phyloP scores from a whole-genome alignment of 345 rosid species.

The Combretum micranthum region DNA sequence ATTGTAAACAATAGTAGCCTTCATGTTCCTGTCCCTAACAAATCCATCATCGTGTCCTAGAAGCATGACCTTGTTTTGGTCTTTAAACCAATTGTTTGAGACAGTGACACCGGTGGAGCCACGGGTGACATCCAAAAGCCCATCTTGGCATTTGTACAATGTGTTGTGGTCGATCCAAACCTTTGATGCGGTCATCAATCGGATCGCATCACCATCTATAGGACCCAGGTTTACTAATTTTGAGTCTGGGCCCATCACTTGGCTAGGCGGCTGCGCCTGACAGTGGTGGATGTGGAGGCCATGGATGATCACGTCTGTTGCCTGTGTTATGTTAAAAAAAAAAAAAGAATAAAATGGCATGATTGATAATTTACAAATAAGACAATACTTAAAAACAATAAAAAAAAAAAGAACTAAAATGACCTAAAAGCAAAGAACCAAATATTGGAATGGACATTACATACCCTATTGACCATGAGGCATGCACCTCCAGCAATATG shows the following conservation, averaged over 20 bases:
- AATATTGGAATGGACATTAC: no score
- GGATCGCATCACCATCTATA: constrained; percentile 65
- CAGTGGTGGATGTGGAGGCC: constrained; percentile 67
- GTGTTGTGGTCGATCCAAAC: constrained; percentile 81
- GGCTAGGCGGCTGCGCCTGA: constrained; percentile 37
- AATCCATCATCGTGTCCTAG: constrained; percentile 70
- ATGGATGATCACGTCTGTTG: constrained; percentile 64
- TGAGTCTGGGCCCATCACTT: constrained; percentile 52
- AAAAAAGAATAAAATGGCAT: no score
- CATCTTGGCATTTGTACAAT: constrained; percentile 50
- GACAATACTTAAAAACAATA: no score
- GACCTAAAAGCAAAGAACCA: no score
- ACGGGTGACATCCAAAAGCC: constrained; percentile 56
- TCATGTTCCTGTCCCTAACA: constrained; percentile 51
- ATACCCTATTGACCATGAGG: constrained; percentile 42
- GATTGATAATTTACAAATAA: no score
- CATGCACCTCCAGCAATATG: constrained; percentile 56
- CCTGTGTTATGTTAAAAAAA: no score
- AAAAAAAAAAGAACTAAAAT: no score
- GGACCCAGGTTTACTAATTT: constrained; percentile 32
- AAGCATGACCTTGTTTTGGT: constrained; percentile 87
- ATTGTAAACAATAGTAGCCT: constrained; percentile 56
- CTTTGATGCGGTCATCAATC: constrained; percentile 51
- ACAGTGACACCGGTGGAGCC: constrained; percentile 55
- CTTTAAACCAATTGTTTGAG: constrained; percentile 68